phyloP scores from a whole-genome alignment of 352 stramenopile genomes.

The Globisporangium lucens region DNA sequence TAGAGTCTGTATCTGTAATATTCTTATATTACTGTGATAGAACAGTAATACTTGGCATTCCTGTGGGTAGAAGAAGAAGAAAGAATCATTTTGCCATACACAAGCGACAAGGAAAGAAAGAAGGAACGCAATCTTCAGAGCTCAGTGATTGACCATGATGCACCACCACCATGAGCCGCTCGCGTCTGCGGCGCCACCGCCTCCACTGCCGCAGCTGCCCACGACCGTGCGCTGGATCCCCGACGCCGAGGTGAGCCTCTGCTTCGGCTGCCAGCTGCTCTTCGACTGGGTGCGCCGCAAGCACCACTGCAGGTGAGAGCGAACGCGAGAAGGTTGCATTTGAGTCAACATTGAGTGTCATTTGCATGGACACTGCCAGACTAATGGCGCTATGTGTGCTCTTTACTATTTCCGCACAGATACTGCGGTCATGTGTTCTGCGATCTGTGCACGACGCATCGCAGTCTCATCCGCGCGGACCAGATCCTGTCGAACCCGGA shows the following conservation, averaged over 20 bases:
- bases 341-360: not conserved
- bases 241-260: constrained; percentile 78
- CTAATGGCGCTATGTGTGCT: not conserved
- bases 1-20: not conserved
- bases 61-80: not conserved
- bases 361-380: not conserved
- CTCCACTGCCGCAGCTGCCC: constrained; percentile 20
- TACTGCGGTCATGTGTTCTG: constrained; percentile 80
- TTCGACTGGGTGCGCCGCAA: constrained; percentile 89
- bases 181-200: not conserved
- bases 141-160: constrained; percentile 5
- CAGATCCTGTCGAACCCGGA: constrained; percentile 72
- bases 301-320: constrained; percentile 79
- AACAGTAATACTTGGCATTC: not conserved
- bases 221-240: constrained; percentile 82
- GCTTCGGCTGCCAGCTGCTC: constrained; percentile 71
- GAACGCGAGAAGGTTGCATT: not conserved
- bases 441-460: constrained; percentile 63
- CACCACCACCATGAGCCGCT: constrained; percentile 8
- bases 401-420: constrained; percentile 15
- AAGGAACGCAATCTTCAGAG: constrained; percentile 5
- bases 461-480: constrained; percentile 69
- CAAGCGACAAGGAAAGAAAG: constrained; percentile 2
- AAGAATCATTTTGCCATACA: not conserved
- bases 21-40: no score